Percentiles rank a stretch among this genome's conserved stretches.
Conservation (phyloP, 352 stramenopile genomes). For the Pythium grandisporangium region DNA sequence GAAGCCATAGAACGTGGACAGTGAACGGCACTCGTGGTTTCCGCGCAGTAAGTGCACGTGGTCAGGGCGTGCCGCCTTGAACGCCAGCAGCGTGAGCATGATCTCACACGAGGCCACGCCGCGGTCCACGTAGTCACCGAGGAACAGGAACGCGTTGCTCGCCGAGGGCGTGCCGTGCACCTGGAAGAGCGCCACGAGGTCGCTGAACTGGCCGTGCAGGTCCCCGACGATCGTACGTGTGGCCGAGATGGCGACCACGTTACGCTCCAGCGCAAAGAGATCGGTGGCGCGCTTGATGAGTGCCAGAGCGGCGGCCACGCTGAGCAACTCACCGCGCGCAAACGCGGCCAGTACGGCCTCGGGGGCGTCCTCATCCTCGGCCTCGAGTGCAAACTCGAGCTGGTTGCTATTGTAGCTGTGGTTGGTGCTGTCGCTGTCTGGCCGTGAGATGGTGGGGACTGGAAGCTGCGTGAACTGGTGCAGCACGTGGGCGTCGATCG, state of each 20-base stretch:
- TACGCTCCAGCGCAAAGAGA: slow-evolving; percentile 26
- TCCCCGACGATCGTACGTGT: slow-evolving; percentile 31
- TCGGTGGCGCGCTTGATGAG: slow-evolving; percentile 49
- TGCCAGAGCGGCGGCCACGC: slow-evolving; percentile 37
- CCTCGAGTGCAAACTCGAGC: slow-evolving; percentile 12
- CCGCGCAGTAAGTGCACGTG: slow-evolving; percentile 95
- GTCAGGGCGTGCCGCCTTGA: slow-evolving; percentile 95
- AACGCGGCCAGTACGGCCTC: slow-evolving; percentile 24
- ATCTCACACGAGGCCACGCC: slow-evolving; percentile 93
- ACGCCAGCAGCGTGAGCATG: slow-evolving; percentile 89
- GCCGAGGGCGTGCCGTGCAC: slow-evolving; percentile 14
- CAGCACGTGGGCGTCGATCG: slow-evolving; percentile 47
- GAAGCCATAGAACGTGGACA: slow-evolving; percentile 99
- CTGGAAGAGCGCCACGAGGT: slow-evolving; percentile 69
- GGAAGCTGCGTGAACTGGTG: slow-evolving; percentile 42
- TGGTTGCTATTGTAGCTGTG: slow-evolving; percentile 24
- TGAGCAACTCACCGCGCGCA: slow-evolving; percentile 27
- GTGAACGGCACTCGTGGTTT: slow-evolving; percentile 95
- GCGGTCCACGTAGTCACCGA: slow-evolving; percentile 78
- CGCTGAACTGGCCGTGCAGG: slow-evolving; percentile 96
- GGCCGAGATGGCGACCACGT: slow-evolving; percentile 6
- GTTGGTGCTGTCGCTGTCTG: too few species aligned
- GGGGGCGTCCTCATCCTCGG: slow-evolving; percentile 21
- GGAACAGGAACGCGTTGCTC: slow-evolving; percentile 92
- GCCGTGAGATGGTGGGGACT: slow-evolving; percentile 29